phyloP scores from a whole-genome alignment of 2,329 filamentous ascomycete genomes.

The Penicillium oxalicum region DNA sequence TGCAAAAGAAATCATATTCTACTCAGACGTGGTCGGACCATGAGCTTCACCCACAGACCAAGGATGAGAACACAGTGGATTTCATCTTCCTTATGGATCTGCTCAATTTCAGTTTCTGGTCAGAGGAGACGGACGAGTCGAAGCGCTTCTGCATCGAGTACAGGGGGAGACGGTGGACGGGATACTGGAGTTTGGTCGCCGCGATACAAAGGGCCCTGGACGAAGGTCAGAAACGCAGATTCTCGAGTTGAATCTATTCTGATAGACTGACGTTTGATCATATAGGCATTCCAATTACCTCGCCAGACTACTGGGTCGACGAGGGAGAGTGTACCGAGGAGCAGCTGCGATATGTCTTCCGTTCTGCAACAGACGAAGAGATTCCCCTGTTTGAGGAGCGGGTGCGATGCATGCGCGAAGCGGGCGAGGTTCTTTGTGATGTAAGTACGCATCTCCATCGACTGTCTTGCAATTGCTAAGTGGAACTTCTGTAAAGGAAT shows the following conservation, averaged over 20 bases:
- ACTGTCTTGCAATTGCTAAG: conserved; percentile 4
- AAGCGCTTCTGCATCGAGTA: conserved; percentile 81
- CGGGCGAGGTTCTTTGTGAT: conserved; percentile 71
- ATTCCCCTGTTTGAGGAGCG: conserved; percentile 80
- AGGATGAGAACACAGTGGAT: conserved; percentile 71
- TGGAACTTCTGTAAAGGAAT: conserved; percentile 50
- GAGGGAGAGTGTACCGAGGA: conserved; percentile 70
- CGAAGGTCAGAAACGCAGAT: conserved; percentile 53
- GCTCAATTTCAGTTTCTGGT: conserved; percentile 97
- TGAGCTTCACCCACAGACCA: conserved; percentile 78
- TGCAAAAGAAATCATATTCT: conserved; percentile 78
- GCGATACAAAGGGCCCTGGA: conserved; percentile 80
- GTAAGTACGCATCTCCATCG: conserved; percentile 41
- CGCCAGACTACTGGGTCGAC: conserved; percentile 77
- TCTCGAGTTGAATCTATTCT: neutral
- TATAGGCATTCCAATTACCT: conserved; percentile 78
- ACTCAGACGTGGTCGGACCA: conserved; percentile 82
- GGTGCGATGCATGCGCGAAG: conserved; percentile 72
- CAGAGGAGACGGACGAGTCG: conserved; percentile 55
- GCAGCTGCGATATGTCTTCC: conserved; percentile 69
- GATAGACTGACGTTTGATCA: neutral
- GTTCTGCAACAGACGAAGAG: conserved; percentile 76
- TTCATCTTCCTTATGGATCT: conserved; percentile 98
- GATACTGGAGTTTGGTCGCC: conserved; percentile 92
- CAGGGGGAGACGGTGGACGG: conserved; percentile 74